Base-by-base conservation (phyloP, 2,329 filamentous ascomycete species). In the Lachnellula willkommii region DNA sequence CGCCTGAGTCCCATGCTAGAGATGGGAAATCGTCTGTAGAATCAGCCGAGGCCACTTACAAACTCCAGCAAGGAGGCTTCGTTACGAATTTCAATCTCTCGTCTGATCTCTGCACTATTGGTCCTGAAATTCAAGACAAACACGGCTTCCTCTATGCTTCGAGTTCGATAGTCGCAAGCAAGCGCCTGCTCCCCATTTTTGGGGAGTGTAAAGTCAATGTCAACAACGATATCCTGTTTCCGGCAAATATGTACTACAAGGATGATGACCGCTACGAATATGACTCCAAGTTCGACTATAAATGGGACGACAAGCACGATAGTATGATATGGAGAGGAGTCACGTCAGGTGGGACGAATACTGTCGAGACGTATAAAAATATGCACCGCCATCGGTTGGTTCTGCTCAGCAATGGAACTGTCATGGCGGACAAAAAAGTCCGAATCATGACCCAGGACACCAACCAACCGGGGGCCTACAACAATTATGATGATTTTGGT, bases 141-240 rank as follows among this genome's bases (percentile, higher is more conserved):
- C 83, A 86, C 60, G 81, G 82, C 3, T 79, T 81, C 60, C 75
- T 86, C 47, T 77, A 81, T 63, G 75, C 80, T 53, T 75, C 79
- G 45, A 74, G 78, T 45, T 78, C 74, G 47, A 69, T 82, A 50
- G 72, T 76, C 14, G 75, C 77, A 9, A 80, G 79, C 3, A 74
- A 76, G 46, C 77, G 81, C 54, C 72, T 85, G 14, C 72, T 85
- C 12, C 83, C 83, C 8, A 72, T 86, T 20, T 85, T 86, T 62
- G 76, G 81, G 50, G 82, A 83, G 59, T 84, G 79, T 63, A 86
- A 86, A 66, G 75, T 83, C 45, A 79, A 77, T 36, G 75, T 81
- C 60, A 85, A 85, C 66, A 84, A 81, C 61, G 83, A 86, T 64
- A 83, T 86, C 53, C 71, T 85, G 32, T 83, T 85, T 59, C 83